Conservation (phyloP, 352 stramenopile genomes). For the Lagenidium sp. region DNA sequence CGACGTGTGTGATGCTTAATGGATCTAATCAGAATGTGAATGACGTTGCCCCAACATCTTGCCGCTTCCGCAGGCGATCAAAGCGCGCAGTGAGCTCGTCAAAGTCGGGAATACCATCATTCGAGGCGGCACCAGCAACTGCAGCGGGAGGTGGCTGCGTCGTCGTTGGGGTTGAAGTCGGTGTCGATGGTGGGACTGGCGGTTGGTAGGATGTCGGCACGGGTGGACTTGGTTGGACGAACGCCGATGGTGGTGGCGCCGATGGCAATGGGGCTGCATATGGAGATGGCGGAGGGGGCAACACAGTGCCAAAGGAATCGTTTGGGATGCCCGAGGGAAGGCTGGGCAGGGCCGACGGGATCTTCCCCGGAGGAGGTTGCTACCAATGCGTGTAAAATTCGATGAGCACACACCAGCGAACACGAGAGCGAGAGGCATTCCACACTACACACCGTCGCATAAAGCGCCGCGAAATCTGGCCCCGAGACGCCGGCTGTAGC, state of each 20-base stretch:
- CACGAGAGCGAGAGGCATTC: constrained; percentile 3
- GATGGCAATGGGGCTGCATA: not conserved
- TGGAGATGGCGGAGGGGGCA: constrained; percentile 6
- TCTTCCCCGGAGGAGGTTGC: constrained; percentile 30
- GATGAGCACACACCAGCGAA: too few species aligned
- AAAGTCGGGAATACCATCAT: constrained; percentile 77
- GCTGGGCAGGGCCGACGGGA: constrained; percentile 32
- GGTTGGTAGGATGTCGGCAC: not conserved
- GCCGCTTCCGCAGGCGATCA: constrained; percentile 75
- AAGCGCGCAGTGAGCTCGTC: constrained; percentile 92
- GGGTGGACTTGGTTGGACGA: not conserved
- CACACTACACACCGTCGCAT: constrained; percentile 43
- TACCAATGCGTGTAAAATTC: too few species aligned
- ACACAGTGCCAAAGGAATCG: constrained; percentile 6
- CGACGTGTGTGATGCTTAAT: constrained; percentile 4
- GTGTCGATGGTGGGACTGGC: not conserved
- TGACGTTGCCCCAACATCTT: constrained; percentile 40
- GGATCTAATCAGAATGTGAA: constrained; percentile 46
- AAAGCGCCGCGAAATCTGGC: constrained; percentile 67
- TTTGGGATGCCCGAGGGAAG: constrained; percentile 16
- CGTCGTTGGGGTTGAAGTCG: not conserved
- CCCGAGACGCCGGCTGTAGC: constrained; percentile 71
- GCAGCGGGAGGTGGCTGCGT: constrained; percentile 5
- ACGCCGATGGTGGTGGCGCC: constrained; percentile 2
- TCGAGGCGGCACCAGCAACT: not conserved